A percentile compares a stretch with the other conserved stretches of the same genome.
These are phyloP conservation scores for Ramichloridium luteum DNA, from an alignment of 2,329 filamentous ascomycete genomes.

Conservation along the genomic window DNA sequence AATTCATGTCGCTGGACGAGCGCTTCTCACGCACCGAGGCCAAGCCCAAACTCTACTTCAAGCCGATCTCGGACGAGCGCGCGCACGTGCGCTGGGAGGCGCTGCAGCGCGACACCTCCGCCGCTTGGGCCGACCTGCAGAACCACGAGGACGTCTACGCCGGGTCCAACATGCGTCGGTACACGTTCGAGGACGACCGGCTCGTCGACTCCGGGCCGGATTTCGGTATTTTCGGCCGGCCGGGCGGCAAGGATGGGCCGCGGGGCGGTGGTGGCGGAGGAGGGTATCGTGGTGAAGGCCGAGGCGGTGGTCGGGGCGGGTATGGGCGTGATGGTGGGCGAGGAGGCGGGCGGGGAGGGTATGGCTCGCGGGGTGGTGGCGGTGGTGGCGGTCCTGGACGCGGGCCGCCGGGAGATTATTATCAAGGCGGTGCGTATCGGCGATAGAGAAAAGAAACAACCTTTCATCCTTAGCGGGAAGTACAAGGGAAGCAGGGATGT, in stretches of 20 bases:
- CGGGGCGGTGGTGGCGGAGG: conserved; percentile 10
- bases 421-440: conserved; percentile 1
- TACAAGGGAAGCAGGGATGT: no score
- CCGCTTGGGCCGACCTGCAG: conserved; percentile 28
- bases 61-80: conserved; percentile 52
- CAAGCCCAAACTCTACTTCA: conserved; percentile 54
- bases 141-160: conserved; percentile 16
- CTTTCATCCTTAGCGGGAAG: no score
- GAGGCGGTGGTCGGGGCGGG: conserved; percentile 9
- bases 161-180: conserved; percentile 29
- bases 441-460: no score
- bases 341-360: conserved; percentile 12
- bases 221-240: conserved; percentile 21
- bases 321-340: conserved; percentile 12
- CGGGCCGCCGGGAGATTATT: conserved; percentile 1
- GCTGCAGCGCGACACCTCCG: conserved; percentile 36
- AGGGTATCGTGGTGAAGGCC: conserved; percentile 11
- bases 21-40: conserved; percentile 48
- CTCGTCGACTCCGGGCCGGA: conserved; percentile 32
- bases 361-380: conserved; percentile 10
- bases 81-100: conserved; percentile 52
- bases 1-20: conserved; percentile 38
- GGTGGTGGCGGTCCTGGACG: conserved; percentile 2
- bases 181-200: conserved; percentile 33
- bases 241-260: conserved; percentile 4